Conservation (phyloP, 2,329 filamentous ascomycete genomes). For the Cercospora beticola region DNA sequence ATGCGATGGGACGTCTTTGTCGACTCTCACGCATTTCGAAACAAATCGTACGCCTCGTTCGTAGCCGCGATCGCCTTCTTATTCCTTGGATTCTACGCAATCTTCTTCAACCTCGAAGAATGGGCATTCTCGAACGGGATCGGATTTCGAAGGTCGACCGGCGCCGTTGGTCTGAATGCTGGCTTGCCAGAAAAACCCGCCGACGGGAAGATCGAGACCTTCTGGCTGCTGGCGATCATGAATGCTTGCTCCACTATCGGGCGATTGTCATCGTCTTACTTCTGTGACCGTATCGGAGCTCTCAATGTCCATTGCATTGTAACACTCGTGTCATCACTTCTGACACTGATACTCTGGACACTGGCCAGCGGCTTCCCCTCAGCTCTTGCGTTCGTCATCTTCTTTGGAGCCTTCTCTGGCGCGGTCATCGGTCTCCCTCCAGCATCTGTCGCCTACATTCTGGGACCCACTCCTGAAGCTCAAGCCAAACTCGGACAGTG, state of each 20-base stretch:
- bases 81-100: constrained; percentile 54
- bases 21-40: constrained; percentile 47
- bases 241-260: constrained; percentile 51
- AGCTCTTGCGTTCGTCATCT: constrained; percentile 50
- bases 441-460: constrained; percentile 50
- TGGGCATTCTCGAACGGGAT: constrained; percentile 49
- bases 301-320: constrained; percentile 48
- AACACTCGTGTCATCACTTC: constrained; percentile 44
- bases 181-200: constrained; percentile 24
- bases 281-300: constrained; percentile 48
- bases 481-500: constrained; percentile 51
- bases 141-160: constrained; percentile 36
- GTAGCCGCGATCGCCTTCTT: constrained; percentile 48
- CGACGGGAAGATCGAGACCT: constrained; percentile 45
- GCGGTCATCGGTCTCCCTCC: constrained; percentile 53
- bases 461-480: constrained; percentile 35
- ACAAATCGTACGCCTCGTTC: constrained; percentile 47
- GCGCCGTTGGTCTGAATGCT: constrained; percentile 20
- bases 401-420: constrained; percentile 51
- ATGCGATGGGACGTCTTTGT: constrained; percentile 39
- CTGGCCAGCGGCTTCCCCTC: constrained; percentile 39
- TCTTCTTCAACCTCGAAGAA: constrained; percentile 56
- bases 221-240: constrained; percentile 53
- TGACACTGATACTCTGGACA: constrained; percentile 48
- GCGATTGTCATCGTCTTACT: constrained; percentile 46